Conservation (phyloP, 2,329 filamentous ascomycete genomes). For the Talaromyces atroroseus region DNA sequence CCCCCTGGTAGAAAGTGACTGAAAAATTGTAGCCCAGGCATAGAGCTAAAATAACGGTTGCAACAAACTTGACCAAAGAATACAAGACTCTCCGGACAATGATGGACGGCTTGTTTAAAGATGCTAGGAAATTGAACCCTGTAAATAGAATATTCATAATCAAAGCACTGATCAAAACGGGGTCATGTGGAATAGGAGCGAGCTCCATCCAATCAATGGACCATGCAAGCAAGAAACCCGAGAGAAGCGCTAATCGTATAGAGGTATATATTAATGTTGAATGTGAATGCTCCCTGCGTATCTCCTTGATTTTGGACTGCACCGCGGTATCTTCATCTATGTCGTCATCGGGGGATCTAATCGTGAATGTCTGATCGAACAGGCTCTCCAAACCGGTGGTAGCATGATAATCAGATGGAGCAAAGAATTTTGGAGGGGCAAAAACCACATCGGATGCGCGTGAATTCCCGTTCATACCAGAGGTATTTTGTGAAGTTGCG, state of each 20-base stretch:
- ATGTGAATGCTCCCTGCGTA: not conserved
- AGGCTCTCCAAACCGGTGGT: slow-evolving; percentile 44
- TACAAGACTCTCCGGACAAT: not conserved
- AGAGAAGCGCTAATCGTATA: slow-evolving; percentile 4
- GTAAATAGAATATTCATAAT: slow-evolving; percentile 8
- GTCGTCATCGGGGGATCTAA: slow-evolving; percentile 26
- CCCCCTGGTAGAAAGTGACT: slow-evolving; percentile 18
- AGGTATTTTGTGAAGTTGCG: slow-evolving; percentile 20
- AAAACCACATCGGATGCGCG: slow-evolving; percentile 29
- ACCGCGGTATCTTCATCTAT: slow-evolving; percentile 18
- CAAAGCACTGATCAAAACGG: slow-evolving; percentile 6
- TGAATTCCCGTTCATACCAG: slow-evolving; percentile 5
- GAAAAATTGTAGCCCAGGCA: slow-evolving; percentile 10
- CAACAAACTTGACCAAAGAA: slow-evolving; percentile 10
- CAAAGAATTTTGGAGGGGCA: slow-evolving; percentile 44
- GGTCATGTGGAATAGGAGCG: slow-evolving; percentile 3
- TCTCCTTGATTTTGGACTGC: not conserved
- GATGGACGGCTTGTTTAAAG: slow-evolving; percentile 4
- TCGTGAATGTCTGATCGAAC: slow-evolving; percentile 42
- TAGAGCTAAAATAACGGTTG: slow-evolving; percentile 9
- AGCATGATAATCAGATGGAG: slow-evolving; percentile 33
- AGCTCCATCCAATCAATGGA: slow-evolving; percentile 5
- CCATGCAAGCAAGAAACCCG: slow-evolving; percentile 6
- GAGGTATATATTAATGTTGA: not conserved
- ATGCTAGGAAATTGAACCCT: slow-evolving; percentile 8